phyloP scores from a whole-genome alignment of 2,329 filamentous ascomycete species.

The Metarhizium guizhouense region DNA sequence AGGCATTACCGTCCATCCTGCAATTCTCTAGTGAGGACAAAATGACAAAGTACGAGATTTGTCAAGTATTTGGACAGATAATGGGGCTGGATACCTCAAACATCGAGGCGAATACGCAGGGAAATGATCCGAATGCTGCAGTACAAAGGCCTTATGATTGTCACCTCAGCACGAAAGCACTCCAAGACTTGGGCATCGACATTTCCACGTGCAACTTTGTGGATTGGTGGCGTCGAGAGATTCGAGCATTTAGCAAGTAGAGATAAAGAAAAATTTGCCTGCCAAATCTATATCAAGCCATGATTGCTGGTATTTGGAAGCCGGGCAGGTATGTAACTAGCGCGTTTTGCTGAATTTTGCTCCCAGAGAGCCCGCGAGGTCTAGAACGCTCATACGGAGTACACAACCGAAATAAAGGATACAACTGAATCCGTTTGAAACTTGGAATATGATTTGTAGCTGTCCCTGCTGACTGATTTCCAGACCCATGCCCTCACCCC shows the following conservation, averaged over 20 bases:
- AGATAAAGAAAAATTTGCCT: neutral
- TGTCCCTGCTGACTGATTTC: no score
- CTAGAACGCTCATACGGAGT: no score
- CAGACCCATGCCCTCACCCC: no score
- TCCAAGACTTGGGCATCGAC: slow-evolving; percentile 67
- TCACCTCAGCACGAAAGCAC: slow-evolving; percentile 67
- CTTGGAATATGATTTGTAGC: no score
- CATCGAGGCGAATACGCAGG: slow-evolving; percentile 61
- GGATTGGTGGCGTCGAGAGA: slow-evolving; percentile 68
- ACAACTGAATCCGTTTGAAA: no score
- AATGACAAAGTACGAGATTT: slow-evolving; percentile 88
- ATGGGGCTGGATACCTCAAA: slow-evolving; percentile 63
- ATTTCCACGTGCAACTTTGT: slow-evolving; percentile 66
- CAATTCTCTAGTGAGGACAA: slow-evolving; percentile 83
- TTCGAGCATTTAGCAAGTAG: slow-evolving; percentile 49
- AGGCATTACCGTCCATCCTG: slow-evolving; percentile 56
- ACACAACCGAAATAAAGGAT: no score
- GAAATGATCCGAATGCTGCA: slow-evolving; percentile 60
- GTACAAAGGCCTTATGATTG: slow-evolving; percentile 82
- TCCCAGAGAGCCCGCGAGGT: no score
- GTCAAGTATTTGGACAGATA: slow-evolving; percentile 66
- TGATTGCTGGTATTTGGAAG: neutral
- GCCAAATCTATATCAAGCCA: neutral
- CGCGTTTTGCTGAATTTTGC: neutral
- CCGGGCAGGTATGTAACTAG: neutral